A percentile compares a stretch with the other conserved stretches of the same genome.
phyloP scores from a whole-genome alignment of 371 early-diverging fungal species.

The Quaeritorhiza haematococci region DNA sequence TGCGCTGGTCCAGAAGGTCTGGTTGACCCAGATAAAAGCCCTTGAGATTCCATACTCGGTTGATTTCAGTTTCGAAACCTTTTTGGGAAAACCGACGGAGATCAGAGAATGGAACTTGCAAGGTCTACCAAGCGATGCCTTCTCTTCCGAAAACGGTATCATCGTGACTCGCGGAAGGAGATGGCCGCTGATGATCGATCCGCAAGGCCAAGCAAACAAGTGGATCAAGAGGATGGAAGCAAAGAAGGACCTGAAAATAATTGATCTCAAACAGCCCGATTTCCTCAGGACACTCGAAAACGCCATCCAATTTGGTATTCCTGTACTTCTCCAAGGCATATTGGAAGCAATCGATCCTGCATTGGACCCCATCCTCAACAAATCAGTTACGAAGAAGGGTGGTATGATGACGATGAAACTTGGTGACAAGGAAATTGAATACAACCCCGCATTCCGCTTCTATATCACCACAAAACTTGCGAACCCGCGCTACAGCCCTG shows the following conservation, averaged over 20 bases:
- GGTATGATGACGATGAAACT: conserved; percentile 40
- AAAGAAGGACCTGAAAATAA: conserved; percentile 38
- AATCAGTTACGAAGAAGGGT: conserved; percentile 43
- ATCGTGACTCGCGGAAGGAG: conserved; percentile 48
- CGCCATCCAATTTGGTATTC: conserved; percentile 46
- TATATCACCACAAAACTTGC: conserved; percentile 51
- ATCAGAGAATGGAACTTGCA: conserved; percentile 52
- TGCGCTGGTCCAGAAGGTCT: conserved; percentile 33
- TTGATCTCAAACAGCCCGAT: conserved; percentile 47
- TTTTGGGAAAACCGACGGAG: conserved; percentile 44
- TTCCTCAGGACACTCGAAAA: conserved; percentile 43
- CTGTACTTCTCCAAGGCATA: conserved; percentile 47
- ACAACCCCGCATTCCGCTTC: conserved; percentile 48
- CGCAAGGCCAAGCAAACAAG: conserved; percentile 49
- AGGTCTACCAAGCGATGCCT: conserved; percentile 47
- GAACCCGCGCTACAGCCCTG: conserved; percentile 51
- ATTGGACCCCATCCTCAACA: conserved; percentile 47
- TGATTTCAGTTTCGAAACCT: conserved; percentile 41
- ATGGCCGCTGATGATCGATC: conserved; percentile 56
- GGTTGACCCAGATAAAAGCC: conserved; percentile 42
- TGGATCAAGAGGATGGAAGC: conserved; percentile 52
- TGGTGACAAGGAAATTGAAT: conserved; percentile 52
- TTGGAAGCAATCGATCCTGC: conserved; percentile 42
- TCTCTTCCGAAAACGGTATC: conserved; percentile 52
- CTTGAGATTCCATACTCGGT: conserved; percentile 46